phyloP scores from a whole-genome alignment of 2,329 filamentous ascomycete species.

The Orbilia oligospora region DNA sequence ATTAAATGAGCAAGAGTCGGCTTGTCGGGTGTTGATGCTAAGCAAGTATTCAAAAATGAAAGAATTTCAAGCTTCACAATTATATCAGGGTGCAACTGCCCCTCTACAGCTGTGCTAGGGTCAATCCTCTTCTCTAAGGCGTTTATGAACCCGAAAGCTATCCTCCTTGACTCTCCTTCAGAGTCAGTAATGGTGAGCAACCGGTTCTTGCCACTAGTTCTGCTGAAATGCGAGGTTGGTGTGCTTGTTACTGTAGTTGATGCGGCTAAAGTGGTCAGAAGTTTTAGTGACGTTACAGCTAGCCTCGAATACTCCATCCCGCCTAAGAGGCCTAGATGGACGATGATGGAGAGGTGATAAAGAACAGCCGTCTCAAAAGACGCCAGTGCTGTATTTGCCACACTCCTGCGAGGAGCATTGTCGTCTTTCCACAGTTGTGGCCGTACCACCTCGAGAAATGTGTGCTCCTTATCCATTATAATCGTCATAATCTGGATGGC shows the following conservation, averaged over 20 bases:
- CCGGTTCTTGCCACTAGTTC: constrained; percentile 79
- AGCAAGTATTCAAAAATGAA: constrained; percentile 85
- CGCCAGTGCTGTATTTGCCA: constrained; percentile 82
- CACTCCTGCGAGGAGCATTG: constrained; percentile 73
- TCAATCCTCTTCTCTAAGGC: constrained; percentile 61
- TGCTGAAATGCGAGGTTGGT: constrained; percentile 74
- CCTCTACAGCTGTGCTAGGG: constrained; percentile 32
- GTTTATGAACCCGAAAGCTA: constrained; percentile 71
- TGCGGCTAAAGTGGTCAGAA: constrained; percentile 87
- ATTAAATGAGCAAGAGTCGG: constrained; percentile 92
- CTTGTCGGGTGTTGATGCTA: constrained; percentile 80
- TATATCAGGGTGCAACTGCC: constrained; percentile 51
- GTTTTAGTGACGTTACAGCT: constrained; percentile 82
- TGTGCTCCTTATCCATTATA: constrained; percentile 88
- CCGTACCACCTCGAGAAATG: constrained; percentile 89
- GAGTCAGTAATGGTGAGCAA: constrained; percentile 89
- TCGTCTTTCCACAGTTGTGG: constrained; percentile 80
- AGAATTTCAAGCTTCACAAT: constrained; percentile 86
- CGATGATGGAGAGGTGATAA: constrained; percentile 82
- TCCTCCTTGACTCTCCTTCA: constrained; percentile 83
- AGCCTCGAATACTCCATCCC: constrained; percentile 85
- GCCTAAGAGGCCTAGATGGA: constrained; percentile 87
- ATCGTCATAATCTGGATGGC: constrained; percentile 87
- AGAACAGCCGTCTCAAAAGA: constrained; percentile 93
- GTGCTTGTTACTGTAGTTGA: constrained; percentile 82